Evolutionary conservation across 1,284 basidiomycete species (phyloP).

Genomic region (Schizophyllum amplum): DNA sequence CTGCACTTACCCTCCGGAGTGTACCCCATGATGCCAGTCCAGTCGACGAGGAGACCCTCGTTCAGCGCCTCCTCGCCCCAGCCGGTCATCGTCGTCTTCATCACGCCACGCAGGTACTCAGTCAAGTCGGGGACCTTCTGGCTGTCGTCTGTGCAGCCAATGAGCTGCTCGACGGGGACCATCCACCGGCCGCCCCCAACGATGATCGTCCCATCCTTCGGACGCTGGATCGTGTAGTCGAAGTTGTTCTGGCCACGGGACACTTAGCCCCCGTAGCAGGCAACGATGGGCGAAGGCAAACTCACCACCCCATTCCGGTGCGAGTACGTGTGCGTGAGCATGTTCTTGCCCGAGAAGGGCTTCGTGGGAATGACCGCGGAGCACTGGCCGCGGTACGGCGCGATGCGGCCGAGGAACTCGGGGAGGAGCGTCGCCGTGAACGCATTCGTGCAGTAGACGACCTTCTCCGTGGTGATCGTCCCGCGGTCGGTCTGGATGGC

Average conservation of each 20-base stretch:
- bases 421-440: slow-evolving; percentile 26
- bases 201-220: slow-evolving; percentile 20
- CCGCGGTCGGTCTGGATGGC: slow-evolving; percentile 20
- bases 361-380: slow-evolving; percentile 18
- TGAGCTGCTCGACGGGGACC: slow-evolving; percentile 14
- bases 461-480: slow-evolving; percentile 16
- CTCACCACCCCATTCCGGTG: slow-evolving; percentile 14
- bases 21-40: slow-evolving; percentile 21
- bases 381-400: slow-evolving; percentile 19
- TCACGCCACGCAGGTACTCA: slow-evolving; percentile 12
- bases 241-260: slow-evolving; percentile 12
- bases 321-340: slow-evolving; percentile 15
- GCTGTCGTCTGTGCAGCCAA: slow-evolving; percentile 20
- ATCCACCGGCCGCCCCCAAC: slow-evolving; percentile 17
- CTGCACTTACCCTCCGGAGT: slow-evolving; percentile 16
- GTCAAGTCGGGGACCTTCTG: slow-evolving; percentile 15
- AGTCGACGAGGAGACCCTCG: slow-evolving; percentile 18
- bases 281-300: not conserved
- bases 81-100: slow-evolving; percentile 9
- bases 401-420: slow-evolving; percentile 19
- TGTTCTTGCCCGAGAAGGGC: slow-evolving; percentile 14
- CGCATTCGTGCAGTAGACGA: slow-evolving; percentile 34
- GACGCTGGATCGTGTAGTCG: slow-evolving; percentile 22
- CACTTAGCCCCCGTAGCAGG: not conserved
- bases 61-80: slow-evolving; percentile 18